Conservation (phyloP, 768 basidiomycete genomes). For the Termitomyces sp. region DNA sequence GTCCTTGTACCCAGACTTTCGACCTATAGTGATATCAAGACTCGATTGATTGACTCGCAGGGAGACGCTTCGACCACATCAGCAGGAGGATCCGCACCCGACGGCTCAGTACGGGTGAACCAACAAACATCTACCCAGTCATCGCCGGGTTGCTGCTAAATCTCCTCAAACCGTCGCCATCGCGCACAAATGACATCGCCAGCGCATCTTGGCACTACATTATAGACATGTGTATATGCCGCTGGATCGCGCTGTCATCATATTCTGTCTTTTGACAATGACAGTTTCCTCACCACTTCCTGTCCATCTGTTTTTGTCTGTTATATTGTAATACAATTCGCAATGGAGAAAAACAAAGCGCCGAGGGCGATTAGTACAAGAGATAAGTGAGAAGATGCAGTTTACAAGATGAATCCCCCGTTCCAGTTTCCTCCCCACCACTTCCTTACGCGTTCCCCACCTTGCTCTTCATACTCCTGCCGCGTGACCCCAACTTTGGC, state of each 20-base stretch:
- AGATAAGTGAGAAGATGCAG: background rate
- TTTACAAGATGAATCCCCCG: constrained; percentile 21
- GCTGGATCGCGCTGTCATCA: background rate
- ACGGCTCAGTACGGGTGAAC: constrained; percentile 63
- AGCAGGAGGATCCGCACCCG: constrained; percentile 32
- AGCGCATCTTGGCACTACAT: background rate
- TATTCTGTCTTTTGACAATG: constrained; percentile 5
- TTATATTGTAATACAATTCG: constrained; percentile 19
- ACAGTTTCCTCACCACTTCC: constrained; percentile 5
- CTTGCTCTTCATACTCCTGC: constrained; percentile 87
- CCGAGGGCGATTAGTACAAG: background rate
- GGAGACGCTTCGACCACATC: constrained; percentile 48
- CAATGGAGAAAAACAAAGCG: constrained; percentile 13
- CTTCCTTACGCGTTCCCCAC: constrained; percentile 77
- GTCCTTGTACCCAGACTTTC: background rate
- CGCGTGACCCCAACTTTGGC: constrained; percentile 53
- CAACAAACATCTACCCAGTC: constrained; percentile 43
- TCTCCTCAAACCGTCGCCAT: constrained; percentile 10
- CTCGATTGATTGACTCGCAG: constrained; percentile 93
- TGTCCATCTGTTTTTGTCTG: constrained; percentile 14
- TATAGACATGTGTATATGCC: background rate
- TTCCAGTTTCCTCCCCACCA: constrained; percentile 97
- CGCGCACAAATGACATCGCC: constrained; percentile 1
- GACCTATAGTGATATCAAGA: constrained; percentile 87
- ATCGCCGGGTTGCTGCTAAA: constrained; percentile 49